These are phyloP conservation scores for Xylariaceae sp. DNA, from an alignment of 2,329 filamentous ascomycete genomes.

Conservation along the genomic window DNA sequence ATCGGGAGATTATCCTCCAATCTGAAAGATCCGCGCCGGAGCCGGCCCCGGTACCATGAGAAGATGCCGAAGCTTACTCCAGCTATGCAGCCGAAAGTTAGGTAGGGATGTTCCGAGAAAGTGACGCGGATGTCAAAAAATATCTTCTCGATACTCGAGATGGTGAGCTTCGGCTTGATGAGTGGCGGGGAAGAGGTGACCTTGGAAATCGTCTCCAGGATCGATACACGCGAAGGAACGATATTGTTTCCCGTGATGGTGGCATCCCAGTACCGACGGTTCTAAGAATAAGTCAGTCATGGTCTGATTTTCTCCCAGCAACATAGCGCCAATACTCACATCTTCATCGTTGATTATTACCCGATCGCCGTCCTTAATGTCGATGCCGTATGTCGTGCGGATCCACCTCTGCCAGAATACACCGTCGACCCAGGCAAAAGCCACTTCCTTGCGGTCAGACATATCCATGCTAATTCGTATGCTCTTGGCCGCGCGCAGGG, in stretches of 20 bases:
- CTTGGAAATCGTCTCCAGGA: slow-evolving; percentile 76
- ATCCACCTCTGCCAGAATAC: slow-evolving; percentile 98
- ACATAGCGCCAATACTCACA: slow-evolving; percentile 49
- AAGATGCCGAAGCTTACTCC: slow-evolving; percentile 46
- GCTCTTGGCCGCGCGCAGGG: slow-evolving; percentile 76
- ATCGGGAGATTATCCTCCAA: slow-evolving; percentile 48
- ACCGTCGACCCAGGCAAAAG: slow-evolving; percentile 95
- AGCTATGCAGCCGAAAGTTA: slow-evolving; percentile 49
- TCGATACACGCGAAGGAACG: slow-evolving; percentile 79
- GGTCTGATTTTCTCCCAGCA: too few relatives aligned
- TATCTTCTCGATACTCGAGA: slow-evolving; percentile 61
- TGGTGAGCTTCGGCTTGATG: slow-evolving; percentile 72
- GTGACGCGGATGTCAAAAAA: slow-evolving; percentile 58
- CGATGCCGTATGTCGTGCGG: slow-evolving; percentile 86
- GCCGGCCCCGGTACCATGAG: slow-evolving; percentile 47
- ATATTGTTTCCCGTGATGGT: slow-evolving; percentile 87
- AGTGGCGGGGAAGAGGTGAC: slow-evolving; percentile 61
- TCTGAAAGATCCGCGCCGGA: slow-evolving; percentile 54
- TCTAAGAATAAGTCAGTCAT: slow-evolving; percentile 47
- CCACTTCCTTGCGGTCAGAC: slow-evolving; percentile 78
- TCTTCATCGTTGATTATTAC: slow-evolving; percentile 97
- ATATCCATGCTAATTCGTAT: slow-evolving; percentile 89
- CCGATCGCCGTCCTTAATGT: slow-evolving; percentile 78
- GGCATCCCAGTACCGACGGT: slow-evolving; percentile 89
- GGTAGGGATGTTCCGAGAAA: slow-evolving; percentile 51